Conservation (phyloP, 352 stramenopile genomes). For the Pythium guiyangense region DNA sequence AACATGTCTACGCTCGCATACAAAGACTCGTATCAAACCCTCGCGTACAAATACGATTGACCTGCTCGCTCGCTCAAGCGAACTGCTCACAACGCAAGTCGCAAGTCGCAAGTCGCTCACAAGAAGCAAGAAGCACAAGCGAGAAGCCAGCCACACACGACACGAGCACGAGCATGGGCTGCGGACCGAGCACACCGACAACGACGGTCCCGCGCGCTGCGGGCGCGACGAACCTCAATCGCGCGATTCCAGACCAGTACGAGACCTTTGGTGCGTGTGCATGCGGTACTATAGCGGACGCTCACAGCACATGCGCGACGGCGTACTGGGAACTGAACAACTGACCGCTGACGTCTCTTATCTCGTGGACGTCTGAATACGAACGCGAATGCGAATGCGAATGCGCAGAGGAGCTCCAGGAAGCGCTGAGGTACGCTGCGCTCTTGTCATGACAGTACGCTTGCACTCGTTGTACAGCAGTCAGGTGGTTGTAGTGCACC, state of each 20-base stretch:
- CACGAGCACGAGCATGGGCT: conserved; percentile 25
- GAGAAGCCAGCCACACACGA: no score
- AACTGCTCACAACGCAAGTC: no score
- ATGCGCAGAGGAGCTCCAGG: conserved; percentile 47
- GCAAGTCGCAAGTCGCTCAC: background rate
- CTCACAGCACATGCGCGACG: no score
- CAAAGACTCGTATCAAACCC: background rate
- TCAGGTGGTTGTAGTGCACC: background rate
- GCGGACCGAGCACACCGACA: conserved; percentile 12
- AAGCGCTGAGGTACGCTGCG: conserved; percentile 39
- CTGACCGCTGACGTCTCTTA: conserved; percentile 7
- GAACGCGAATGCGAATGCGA: conserved; percentile 2
- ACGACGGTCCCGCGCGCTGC: background rate
- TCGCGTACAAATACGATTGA: no score
- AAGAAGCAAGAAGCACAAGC: no score
- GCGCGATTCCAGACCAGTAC: conserved; percentile 49
- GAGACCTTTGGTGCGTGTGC: conserved; percentile 49
- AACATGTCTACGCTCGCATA: background rate
- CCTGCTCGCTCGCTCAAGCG: no score
- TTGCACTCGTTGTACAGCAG: background rate
- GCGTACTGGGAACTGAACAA: no score
- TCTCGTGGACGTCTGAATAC: no score
- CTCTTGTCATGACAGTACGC: background rate
- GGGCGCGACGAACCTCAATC: conserved; percentile 21
- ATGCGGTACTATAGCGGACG: conserved; percentile 3